Base-by-base conservation (phyloP, 2,329 filamentous ascomycete species). In the Fusarium caatingaense region DNA sequence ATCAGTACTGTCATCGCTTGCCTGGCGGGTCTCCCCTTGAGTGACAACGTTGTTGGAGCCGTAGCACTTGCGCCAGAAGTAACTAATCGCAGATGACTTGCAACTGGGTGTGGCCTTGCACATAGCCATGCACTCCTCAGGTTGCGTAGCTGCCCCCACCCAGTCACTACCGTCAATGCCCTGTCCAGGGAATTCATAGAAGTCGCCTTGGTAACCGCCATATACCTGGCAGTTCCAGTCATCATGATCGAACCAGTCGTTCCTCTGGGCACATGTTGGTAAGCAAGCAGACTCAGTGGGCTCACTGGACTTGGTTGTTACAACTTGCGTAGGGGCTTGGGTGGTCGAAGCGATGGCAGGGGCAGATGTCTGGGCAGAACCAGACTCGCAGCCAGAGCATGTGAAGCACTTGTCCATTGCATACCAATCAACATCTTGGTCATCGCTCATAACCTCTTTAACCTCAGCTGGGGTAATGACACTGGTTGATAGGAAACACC, bases 341-440 rank as follows among this genome's bases (percentile, higher is more conserved):
- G 50, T 42, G n/a, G 42, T 47, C 2, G 57, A n/a, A 6, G 57
- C 11, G 16, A 13, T 6, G 12, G 10, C 15, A 3, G n/a, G 11
- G 5, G 4, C 13, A 20, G 56, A 30, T 25, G 56, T 56, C 15
- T 56, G 23, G 0, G 12, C 12, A 15, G 30, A 1, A 1, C 18
- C n/a, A 40, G 32, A n/a, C 4, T 41, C 18, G 7, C 57, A 60
- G 3, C 16, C n/a, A 57, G 57, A 57, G 21, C 57, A 60, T 6
- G 13, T 15, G 21, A 60, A 60, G 2, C 53, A 60, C 18, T 28
- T 53, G 3, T 60, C 57, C 16, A 60, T 32, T 0, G 7, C n/a
- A 2, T 58, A 60, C 57, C 57, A 60, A 16, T 60, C 42, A 42
- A 58, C 57, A 27, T 41, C 53, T 16, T 16, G 8, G 10, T 23